Evolutionary conservation across 2,329 filamentous ascomycete genomes (phyloP).

Genomic region (Sordariomycetes sp.): DNA sequence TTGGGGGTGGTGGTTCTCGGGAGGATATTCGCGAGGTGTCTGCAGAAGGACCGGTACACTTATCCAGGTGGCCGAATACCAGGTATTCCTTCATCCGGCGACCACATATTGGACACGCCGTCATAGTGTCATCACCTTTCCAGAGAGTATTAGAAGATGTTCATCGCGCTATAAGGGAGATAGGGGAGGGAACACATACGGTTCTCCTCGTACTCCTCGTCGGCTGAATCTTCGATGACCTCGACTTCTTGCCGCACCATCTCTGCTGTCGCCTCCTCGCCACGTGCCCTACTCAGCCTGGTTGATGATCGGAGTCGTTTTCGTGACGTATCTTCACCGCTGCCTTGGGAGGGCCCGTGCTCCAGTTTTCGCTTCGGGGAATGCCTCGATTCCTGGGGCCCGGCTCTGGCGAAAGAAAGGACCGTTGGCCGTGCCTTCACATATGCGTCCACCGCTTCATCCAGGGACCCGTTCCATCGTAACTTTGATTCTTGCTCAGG

Average conservation of each 20-base stretch:
- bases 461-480: conserved; percentile 72
- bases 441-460: conserved; percentile 78
- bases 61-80: conserved; percentile 76
- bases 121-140: conserved; percentile 57
- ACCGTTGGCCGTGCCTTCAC: conserved; percentile 40
- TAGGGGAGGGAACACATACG: not conserved
- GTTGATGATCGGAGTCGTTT: conserved; percentile 45
- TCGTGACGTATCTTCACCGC: conserved; percentile 5
- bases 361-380: conserved; percentile 42
- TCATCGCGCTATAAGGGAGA: conserved; percentile 6
- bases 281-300: conserved; percentile 31
- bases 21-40: conserved; percentile 3
- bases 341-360: conserved; percentile 15
- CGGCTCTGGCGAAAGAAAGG: conserved; percentile 1
- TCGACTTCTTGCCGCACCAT: conserved; percentile 7
- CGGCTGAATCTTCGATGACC: conserved; percentile 10
- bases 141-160: conserved; percentile 5
- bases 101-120: conserved; percentile 74
- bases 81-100: conserved; percentile 67
- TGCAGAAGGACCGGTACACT: conserved; percentile 32
- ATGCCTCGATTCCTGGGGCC: not conserved
- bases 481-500: conserved; percentile 76
- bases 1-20: conserved; percentile 1
- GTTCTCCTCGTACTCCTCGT: conserved; percentile 15
- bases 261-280: conserved; percentile 21